A percentile compares a stretch with the other conserved stretches of the same genome.
Conservation (phyloP, 768 basidiomycete genomes). For the Mycena latifolia region DNA sequence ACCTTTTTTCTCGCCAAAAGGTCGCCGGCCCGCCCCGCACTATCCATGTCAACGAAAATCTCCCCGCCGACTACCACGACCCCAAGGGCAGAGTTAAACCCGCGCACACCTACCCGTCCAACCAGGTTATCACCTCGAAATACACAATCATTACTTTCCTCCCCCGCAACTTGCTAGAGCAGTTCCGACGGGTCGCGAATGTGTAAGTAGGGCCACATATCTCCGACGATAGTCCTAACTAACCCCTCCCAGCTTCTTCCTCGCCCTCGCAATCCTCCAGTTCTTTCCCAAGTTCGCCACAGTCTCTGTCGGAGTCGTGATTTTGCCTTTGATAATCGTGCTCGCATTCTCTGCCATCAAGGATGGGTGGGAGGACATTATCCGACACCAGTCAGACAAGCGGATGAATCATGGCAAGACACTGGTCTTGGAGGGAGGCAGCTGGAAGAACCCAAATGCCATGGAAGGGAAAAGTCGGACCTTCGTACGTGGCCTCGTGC, state of each 20-base stretch:
- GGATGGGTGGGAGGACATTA: conserved; percentile 97
- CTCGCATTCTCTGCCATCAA: conserved; percentile 89
- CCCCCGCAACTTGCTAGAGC: conserved; percentile 81
- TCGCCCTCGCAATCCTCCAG: conserved; percentile 53
- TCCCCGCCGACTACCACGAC: conserved; percentile 62
- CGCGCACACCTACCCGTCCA: conserved; percentile 56
- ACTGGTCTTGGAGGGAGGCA: conserved; percentile 74
- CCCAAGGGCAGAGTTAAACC: conserved; percentile 55
- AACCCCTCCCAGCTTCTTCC: conserved; percentile 43
- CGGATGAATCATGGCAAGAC: conserved; percentile 81
- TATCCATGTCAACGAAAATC: conserved; percentile 60
- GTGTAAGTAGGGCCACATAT: conserved; percentile 55
- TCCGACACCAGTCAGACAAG: conserved; percentile 95
- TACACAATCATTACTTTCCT: conserved; percentile 69
- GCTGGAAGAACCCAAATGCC: conserved; percentile 80
- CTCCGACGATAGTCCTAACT: background rate
- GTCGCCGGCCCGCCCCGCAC: conserved; percentile 57
- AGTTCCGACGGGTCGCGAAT: conserved; percentile 79
- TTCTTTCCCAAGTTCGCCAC: conserved; percentile 81
- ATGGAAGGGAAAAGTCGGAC: conserved; percentile 82
- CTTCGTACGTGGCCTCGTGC: conserved; percentile 77
- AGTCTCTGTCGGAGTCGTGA: conserved; percentile 92
- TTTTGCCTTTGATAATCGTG: conserved; percentile 91
- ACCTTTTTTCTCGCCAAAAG: conserved; percentile 56
- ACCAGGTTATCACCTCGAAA: conserved; percentile 69